A percentile compares a stretch with the other conserved stretches of the same genome.
Conservation (phyloP, 225 moss, liverwort and hornwort genomes). For the Sphagnum contortum region DNA sequence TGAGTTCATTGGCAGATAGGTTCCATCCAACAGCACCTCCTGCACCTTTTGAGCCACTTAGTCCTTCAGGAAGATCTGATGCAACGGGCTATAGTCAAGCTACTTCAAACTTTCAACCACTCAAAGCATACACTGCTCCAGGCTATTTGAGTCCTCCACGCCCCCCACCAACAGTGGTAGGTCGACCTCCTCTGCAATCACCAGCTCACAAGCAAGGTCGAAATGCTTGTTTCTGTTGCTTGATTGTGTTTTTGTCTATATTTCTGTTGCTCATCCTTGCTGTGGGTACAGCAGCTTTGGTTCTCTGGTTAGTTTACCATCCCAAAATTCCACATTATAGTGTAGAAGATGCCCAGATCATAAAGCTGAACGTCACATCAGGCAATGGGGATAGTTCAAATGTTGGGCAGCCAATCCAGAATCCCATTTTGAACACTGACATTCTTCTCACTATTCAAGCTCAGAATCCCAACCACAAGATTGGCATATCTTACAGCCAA, state of each 20-base stretch:
- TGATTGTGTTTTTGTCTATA: slow-evolving; percentile 20
- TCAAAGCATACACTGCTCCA: slow-evolving; percentile 43
- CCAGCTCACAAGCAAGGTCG: slow-evolving; percentile 1
- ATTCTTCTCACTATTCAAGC: slow-evolving; percentile 31
- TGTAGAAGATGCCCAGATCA: slow-evolving; percentile 38
- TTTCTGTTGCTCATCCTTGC: slow-evolving; percentile 22
- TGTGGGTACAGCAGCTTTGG: slow-evolving; percentile 27
- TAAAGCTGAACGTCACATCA: slow-evolving; percentile 31
- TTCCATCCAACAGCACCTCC: slow-evolving; percentile 26
- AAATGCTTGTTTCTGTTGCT: slow-evolving; percentile 12
- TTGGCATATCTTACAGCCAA: slow-evolving; percentile 32
- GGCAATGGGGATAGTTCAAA: slow-evolving; percentile 5
- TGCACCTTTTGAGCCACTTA: slow-evolving; percentile 33
- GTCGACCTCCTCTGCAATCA: slow-evolving; percentile 27
- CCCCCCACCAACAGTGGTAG: slow-evolving; percentile 42
- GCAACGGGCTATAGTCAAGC: slow-evolving; percentile 36
- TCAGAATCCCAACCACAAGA: slow-evolving; percentile 33
- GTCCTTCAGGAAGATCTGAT: slow-evolving; percentile 41
- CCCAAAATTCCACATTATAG: slow-evolving; percentile 39
- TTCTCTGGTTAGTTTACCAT: slow-evolving; percentile 32
- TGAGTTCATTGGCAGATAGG: slow-evolving; percentile 17
- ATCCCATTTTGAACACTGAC: slow-evolving; percentile 26
- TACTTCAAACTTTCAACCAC: slow-evolving; percentile 9
- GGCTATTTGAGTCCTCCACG: slow-evolving; percentile 30
- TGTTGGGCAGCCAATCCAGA: slow-evolving; percentile 11